Evolutionary conservation across 2,329 filamentous ascomycete species (phyloP), one percentile per base, ranked within the genome.

Genomic region (Ilyonectria mors-panacis): DNA sequence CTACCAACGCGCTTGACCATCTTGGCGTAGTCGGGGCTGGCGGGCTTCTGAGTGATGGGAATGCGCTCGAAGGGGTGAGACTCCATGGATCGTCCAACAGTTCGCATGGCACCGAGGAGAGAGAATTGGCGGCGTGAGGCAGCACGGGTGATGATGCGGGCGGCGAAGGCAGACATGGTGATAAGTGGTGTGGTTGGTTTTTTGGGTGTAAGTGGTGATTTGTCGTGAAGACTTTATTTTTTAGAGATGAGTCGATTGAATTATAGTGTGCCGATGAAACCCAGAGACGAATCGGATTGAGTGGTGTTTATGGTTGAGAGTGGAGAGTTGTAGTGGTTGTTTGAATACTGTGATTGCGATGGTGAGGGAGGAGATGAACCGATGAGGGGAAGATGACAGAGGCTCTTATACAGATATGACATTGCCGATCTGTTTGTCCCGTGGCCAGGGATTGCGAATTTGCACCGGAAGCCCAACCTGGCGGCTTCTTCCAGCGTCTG

Each of bases 51-150:
- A 23, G 72, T 69, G 17, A 69, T 58, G 48, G 79, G 71, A 15
- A 79, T 68, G 54, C 80, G 77, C 71, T 80, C 76, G 53, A 81
- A 81, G 60, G 79, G 78, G 59, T 82, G 80, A 61, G 79, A 48
- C 68, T 82, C 80, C 70, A 80, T 76, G 37, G 76, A 70, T 59
- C 79, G 78, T 42, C 75, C 76, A 39, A 75, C 76, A 39, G 72
- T 74, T 61, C 80, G 78, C 71, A 81, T 74, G n/a, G 74, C 67
- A 37, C 66, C 68, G 47, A 80, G 70, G 44, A 80, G 72, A 65
- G 80, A 82, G 72, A 80, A 80, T 21, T 78, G 78, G 47, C 81
- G 77, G 62, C 76, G 75, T 63, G 71, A 65, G 26, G 74, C 72
- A 65, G 72, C 70, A 69, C 79, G 79, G 60, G 74, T 68, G 35